These are phyloP conservation scores for Zasmidium cellare DNA, from an alignment of 2,329 filamentous ascomycete species.

Conservation along the genomic window DNA sequence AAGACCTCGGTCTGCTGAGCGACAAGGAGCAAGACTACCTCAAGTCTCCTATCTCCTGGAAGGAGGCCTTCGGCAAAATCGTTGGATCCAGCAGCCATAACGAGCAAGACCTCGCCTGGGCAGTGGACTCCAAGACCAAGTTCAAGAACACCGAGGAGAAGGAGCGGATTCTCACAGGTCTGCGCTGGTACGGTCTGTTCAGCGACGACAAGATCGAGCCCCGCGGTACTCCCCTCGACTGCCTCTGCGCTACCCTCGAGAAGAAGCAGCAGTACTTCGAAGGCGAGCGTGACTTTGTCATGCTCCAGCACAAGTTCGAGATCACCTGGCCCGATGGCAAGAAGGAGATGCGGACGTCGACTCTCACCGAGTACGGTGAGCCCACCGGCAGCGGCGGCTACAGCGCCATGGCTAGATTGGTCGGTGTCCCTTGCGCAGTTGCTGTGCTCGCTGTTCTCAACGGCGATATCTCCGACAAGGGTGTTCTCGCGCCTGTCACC, in stretches of 20 bases:
- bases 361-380: conserved; percentile 79
- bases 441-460: conserved; percentile 57
- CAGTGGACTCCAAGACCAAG: conserved; percentile 72
- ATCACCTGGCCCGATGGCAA: conserved; percentile 80
- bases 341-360: conserved; percentile 75
- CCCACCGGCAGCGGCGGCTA: conserved; percentile 64
- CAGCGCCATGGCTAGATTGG: conserved; percentile 79
- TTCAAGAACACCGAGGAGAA: conserved; percentile 71
- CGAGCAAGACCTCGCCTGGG: conserved; percentile 64
- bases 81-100: conserved; percentile 66
- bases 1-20: conserved; percentile 84
- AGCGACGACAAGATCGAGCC: conserved; percentile 69
- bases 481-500: conserved; percentile 73
- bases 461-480: conserved; percentile 38
- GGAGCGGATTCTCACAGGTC: conserved; percentile 67
- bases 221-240: conserved; percentile 79
- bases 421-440: conserved; percentile 73
- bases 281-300: conserved; percentile 80
- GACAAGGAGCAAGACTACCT: conserved; percentile 68
- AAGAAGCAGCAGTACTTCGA: conserved; percentile 86
- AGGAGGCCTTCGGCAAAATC: conserved; percentile 77
- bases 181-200: conserved; percentile 72
- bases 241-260: conserved; percentile 85
- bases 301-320: conserved; percentile 78
- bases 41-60: conserved; percentile 69